Evolutionary conservation across 139 green algal genomes (phyloP).

Genomic region (Helicosporidium sp.): DNA sequence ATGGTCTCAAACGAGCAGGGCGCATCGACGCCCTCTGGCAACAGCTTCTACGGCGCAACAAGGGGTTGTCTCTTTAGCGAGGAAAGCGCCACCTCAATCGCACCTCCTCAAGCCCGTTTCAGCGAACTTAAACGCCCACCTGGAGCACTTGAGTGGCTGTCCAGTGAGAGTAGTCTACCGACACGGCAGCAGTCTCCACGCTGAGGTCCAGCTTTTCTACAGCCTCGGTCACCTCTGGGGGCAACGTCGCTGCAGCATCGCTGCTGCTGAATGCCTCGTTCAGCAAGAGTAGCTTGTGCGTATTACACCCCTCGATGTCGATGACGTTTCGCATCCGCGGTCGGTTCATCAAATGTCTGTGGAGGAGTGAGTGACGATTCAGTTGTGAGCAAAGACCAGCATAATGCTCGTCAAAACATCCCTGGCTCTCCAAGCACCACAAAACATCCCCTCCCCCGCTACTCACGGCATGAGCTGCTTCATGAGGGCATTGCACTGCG

Average conservation of each 20-base stretch:
- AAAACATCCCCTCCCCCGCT: no score
- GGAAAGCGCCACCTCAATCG: no score
- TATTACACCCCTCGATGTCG: conserved; percentile 10
- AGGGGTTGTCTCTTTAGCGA: no score
- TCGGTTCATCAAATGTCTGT: conserved; percentile 46
- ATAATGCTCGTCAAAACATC: no score
- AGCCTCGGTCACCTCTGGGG: background rate
- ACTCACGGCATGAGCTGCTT: no score
- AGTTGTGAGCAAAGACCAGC: no score
- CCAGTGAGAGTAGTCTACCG: conserved; percentile 43
- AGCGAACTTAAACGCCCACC: background rate
- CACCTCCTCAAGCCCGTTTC: conserved; percentile 9
- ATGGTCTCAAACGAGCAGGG: conserved; percentile 82
- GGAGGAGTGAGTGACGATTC: background rate
- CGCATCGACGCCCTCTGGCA: conserved; percentile 57
- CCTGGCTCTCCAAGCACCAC: no score
- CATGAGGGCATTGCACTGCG: no score
- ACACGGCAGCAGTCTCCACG: conserved; percentile 14
- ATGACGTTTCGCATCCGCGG: conserved; percentile 41
- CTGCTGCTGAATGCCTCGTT: conserved; percentile 12
- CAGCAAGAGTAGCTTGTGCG: conserved; percentile 46
- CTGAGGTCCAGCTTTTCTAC: conserved; percentile 2
- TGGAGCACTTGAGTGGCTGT: conserved; percentile 11
- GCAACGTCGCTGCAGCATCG: no score
- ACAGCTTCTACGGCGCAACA: conserved; percentile 49